Percentiles rank a stretch among this genome's conserved stretches.
These are phyloP conservation scores for Astrothelium subdiscretum DNA, from an alignment of 495 filamentous ascomycete species.

Conservation along the genomic window DNA sequence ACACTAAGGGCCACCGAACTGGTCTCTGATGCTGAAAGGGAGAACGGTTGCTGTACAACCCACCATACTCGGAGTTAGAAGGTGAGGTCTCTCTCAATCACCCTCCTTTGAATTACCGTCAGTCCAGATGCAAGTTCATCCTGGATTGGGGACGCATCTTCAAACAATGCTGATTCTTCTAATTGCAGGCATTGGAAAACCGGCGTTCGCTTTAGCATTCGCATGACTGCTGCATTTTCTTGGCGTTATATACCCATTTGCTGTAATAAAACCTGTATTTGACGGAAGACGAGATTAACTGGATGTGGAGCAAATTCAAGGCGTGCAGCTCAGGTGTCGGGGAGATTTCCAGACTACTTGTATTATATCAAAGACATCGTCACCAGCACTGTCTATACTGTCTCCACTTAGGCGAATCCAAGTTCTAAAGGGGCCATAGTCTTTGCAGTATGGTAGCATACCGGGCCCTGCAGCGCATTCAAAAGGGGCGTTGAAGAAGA, in stretches of 20 bases:
- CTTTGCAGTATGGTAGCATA: neutral
- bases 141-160: neutral
- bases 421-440: neutral
- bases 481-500: neutral
- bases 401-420: neutral
- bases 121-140: neutral
- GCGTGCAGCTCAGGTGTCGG: too few relatives aligned
- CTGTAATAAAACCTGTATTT: neutral
- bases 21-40: too few relatives aligned
- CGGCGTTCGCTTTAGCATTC: neutral
- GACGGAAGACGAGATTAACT: neutral
- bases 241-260: constrained; percentile 3
- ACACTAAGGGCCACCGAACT: too few relatives aligned
- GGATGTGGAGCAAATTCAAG: neutral
- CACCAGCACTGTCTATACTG: too few relatives aligned
- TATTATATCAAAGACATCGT: too few relatives aligned
- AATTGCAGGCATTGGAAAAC: neutral
- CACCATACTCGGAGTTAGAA: too few relatives aligned
- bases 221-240: neutral
- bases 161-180: neutral
- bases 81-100: too few relatives aligned
- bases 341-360: too few relatives aligned
- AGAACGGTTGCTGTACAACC: too few relatives aligned
- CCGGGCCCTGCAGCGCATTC: neutral
- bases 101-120: neutral